Evolutionary conservation across 257 asterid genomes (phyloP).

Genomic region (Salvia hispanica): DNA sequence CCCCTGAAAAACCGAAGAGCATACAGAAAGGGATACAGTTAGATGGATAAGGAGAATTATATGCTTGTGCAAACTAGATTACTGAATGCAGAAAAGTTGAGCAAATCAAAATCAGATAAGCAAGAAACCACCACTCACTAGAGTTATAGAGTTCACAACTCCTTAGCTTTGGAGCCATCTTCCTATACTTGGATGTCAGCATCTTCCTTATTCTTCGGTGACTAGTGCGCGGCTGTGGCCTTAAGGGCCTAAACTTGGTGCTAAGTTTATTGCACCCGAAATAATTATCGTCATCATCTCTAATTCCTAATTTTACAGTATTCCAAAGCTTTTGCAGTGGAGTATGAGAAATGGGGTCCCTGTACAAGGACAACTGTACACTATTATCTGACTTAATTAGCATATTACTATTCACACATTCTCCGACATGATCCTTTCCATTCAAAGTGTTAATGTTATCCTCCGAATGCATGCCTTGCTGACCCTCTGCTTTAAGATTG

Average conservation of each 20-base stretch:
- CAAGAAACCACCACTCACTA: slow-evolving; percentile 49
- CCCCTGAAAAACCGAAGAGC: slow-evolving; percentile 45
- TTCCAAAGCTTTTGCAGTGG: slow-evolving; percentile 68
- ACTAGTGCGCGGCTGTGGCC: slow-evolving; percentile 58
- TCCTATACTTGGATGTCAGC: slow-evolving; percentile 74
- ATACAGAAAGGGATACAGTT: slow-evolving; percentile 7
- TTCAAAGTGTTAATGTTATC: slow-evolving; percentile 47
- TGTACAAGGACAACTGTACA: slow-evolving; percentile 86
- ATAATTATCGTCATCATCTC: slow-evolving; percentile 96
- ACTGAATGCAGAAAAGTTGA: background rate
- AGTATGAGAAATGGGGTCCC: slow-evolving; percentile 62
- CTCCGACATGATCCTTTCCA: slow-evolving; percentile 56
- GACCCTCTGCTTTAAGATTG: slow-evolving; percentile 31
- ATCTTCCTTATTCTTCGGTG: slow-evolving; percentile 74
- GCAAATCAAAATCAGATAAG: slow-evolving; percentile 12
- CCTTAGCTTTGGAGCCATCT: slow-evolving; percentile 68
- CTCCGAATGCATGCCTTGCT: slow-evolving; percentile 32
- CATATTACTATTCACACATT: slow-evolving; percentile 59
- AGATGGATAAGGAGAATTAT: slow-evolving; percentile 13
- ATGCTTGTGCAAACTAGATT: background rate
- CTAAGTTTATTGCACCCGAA: slow-evolving; percentile 63
- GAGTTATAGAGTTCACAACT: slow-evolving; percentile 54
- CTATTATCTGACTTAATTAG: slow-evolving; percentile 66
- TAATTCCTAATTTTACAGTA: slow-evolving; percentile 86
- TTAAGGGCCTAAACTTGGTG: slow-evolving; percentile 69